These are phyloP conservation scores for Pleurotus platypus DNA, from an alignment of 768 basidiomycete genomes.

Conservation along the genomic window DNA sequence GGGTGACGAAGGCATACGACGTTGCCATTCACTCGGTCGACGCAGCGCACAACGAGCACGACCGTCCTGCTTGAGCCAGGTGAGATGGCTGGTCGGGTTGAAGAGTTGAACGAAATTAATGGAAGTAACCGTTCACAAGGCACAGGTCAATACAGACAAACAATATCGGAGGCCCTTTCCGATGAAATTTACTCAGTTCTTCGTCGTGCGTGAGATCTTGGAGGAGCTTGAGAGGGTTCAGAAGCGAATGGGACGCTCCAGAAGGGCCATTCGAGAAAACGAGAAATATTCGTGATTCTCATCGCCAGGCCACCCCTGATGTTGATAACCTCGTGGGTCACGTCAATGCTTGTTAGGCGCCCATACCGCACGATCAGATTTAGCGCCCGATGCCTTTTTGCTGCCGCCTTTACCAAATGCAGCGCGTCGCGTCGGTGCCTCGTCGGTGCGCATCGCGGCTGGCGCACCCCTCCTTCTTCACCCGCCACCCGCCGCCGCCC, in stretches of 20 bases:
- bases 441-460: conserved; percentile 13
- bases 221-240: background rate
- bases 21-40: conserved; percentile 46
- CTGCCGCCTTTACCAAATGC: no score
- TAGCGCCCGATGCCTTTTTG: no score
- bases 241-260: background rate
- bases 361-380: no score
- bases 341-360: background rate
- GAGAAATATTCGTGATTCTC: background rate
- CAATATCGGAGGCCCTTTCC: conserved; percentile 4
- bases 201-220: background rate
- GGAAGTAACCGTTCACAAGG: background rate
- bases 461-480: conserved; percentile 30
- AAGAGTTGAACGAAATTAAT: no score
- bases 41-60: conserved; percentile 14
- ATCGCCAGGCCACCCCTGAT: background rate
- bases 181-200: background rate
- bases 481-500: conserved; percentile 24
- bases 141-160: background rate
- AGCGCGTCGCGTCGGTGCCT: background rate
- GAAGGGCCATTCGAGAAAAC: background rate
- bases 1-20: conserved; percentile 83
- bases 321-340: background rate
- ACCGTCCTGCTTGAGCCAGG: background rate
- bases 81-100: background rate